These are phyloP conservation scores for Emergomyces orientalis DNA, from an alignment of 2,329 filamentous ascomycete species.

Conservation along the genomic window DNA sequence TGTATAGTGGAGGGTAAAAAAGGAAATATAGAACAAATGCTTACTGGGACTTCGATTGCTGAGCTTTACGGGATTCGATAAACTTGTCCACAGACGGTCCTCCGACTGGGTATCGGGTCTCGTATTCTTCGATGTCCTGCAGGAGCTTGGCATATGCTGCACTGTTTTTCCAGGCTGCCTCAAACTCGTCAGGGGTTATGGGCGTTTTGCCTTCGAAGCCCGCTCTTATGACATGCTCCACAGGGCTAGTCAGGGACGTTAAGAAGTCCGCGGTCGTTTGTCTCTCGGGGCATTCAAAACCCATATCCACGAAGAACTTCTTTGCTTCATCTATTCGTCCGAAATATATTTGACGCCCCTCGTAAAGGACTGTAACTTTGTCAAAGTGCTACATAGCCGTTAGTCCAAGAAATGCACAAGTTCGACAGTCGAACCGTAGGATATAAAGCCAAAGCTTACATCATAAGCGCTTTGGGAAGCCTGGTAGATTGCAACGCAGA, in stretches of 20 bases:
- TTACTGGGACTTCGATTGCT: conserved; percentile 35
- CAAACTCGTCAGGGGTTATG: conserved; percentile 62
- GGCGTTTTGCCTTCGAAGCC: conserved; percentile 40
- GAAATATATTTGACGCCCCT: conserved; percentile 66
- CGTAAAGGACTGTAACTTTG: conserved; percentile 73
- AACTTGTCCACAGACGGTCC: conserved; percentile 9
- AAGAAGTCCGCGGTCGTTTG: conserved; percentile 77
- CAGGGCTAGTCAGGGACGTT: conserved; percentile 67
- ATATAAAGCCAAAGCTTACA: conserved; percentile 22
- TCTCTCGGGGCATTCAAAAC: conserved; percentile 63
- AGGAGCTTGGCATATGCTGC: conserved; percentile 37
- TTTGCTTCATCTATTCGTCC: conserved; percentile 59
- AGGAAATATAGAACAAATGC: neutral
- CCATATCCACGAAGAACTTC: conserved; percentile 65
- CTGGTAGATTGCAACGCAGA: conserved; percentile 79
- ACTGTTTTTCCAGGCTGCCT: conserved; percentile 46
- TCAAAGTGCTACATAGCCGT: conserved; percentile 51
- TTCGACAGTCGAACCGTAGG: conserved; percentile 5
- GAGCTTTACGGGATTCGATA: conserved; percentile 28
- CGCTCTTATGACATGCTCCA: neutral
- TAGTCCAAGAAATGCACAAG: conserved; percentile 16
- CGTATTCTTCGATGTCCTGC: conserved; percentile 37
- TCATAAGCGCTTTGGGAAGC: conserved; percentile 73
- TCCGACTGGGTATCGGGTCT: conserved; percentile 33
- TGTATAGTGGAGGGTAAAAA: neutral